These are phyloP conservation scores for Parathielavia appendiculata DNA, from an alignment of 495 filamentous ascomycete genomes.

Conservation along the genomic window DNA sequence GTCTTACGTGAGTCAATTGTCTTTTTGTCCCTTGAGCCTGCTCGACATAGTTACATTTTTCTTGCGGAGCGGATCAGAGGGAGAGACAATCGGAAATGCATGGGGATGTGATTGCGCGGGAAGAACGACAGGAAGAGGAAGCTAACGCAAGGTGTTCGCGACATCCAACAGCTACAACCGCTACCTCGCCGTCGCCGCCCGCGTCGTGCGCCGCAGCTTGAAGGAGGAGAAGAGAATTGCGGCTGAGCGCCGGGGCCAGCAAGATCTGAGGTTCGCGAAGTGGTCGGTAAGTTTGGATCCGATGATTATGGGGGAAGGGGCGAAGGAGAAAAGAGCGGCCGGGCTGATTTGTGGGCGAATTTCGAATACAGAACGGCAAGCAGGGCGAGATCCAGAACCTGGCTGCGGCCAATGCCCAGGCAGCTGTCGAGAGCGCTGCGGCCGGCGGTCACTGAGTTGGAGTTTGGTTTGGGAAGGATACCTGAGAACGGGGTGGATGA, in stretches of 20 bases:
- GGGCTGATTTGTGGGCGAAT: constrained; percentile 26
- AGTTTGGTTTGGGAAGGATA: background rate
- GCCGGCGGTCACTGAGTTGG: constrained; percentile 17
- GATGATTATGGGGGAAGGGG: background rate
- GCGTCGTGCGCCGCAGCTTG: constrained; percentile 81
- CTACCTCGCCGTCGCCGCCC: constrained; percentile 70
- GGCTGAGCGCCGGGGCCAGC: constrained; percentile 85
- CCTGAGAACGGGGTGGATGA: background rate
- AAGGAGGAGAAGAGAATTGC: constrained; percentile 84
- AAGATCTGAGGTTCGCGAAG: constrained; percentile 89
- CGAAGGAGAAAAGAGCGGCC: background rate
- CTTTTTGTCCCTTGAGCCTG: too few species aligned
- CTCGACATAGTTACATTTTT: constrained; percentile 1
- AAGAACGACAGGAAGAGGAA: constrained; percentile 1
- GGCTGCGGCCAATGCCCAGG: constrained; percentile 63
- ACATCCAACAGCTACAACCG: constrained; percentile 65
- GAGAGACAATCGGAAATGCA: background rate
- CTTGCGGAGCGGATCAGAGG: too few species aligned
- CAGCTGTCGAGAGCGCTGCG: constrained; percentile 47
- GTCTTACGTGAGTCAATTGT: constrained; percentile 72
- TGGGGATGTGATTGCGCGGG: too few species aligned
- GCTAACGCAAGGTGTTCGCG: background rate
- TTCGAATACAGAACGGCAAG: constrained; percentile 75
- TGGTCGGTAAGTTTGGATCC: constrained; percentile 72
- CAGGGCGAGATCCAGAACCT: constrained; percentile 80